These are phyloP conservation scores for Tirmania nivea DNA, from an alignment of 495 filamentous ascomycete genomes.

Conservation along the genomic window DNA sequence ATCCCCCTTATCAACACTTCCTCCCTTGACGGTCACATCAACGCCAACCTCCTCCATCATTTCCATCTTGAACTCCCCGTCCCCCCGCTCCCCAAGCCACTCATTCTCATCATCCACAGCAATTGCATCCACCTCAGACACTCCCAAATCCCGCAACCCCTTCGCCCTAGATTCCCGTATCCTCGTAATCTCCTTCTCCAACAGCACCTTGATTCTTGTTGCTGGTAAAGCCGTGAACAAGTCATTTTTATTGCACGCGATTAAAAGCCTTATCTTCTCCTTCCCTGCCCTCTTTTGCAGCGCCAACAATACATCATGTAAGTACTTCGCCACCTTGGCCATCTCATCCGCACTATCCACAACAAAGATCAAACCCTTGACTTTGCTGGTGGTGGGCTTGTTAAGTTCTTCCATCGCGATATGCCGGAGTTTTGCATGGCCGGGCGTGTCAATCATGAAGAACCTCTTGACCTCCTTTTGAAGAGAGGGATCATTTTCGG, in stretches of 20 bases:
- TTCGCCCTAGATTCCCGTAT: conserved; percentile 58
- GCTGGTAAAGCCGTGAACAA: conserved; percentile 82
- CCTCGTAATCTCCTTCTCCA: conserved; percentile 66
- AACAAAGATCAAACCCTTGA: conserved; percentile 42
- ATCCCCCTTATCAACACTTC: conserved; percentile 50
- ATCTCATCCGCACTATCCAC: conserved; percentile 51
- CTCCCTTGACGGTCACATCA: conserved; percentile 54
- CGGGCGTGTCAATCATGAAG: conserved; percentile 68
- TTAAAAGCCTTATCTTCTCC: conserved; percentile 33
- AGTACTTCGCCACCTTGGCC: conserved; percentile 46
- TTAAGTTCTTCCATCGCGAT: conserved; percentile 26
- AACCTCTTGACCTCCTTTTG: conserved; percentile 41
- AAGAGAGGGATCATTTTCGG: conserved; percentile 42
- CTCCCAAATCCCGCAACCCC: conserved; percentile 55
- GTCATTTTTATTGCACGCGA: conserved; percentile 89
- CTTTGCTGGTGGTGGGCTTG: conserved; percentile 38
- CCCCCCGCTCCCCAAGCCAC: conserved; percentile 60
- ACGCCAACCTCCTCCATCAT: conserved; percentile 67
- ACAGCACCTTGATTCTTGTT: conserved; percentile 43
- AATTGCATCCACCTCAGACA: conserved; percentile 33
- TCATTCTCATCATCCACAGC: conserved; percentile 47
- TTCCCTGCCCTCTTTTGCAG: conserved; percentile 53
- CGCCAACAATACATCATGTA: conserved; percentile 63
- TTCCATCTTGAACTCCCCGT: conserved; percentile 53
- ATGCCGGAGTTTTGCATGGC: conserved; percentile 77